Conservation (phyloP, 2,329 filamentous ascomycete genomes). For the Colletotrichum noveboracense region DNA sequence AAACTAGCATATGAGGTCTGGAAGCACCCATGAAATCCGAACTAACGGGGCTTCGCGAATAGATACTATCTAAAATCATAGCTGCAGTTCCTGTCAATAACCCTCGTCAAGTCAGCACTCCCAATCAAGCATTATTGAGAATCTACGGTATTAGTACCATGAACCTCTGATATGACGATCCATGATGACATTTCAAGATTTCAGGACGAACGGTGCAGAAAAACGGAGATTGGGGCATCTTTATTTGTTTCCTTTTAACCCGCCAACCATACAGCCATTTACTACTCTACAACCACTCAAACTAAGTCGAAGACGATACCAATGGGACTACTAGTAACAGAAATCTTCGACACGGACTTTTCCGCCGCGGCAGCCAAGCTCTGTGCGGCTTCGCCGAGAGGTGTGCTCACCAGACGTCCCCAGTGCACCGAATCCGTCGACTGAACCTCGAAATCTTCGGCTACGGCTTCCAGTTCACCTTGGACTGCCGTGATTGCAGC, state of each 20-base stretch:
- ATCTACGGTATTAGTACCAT: too few relatives aligned
- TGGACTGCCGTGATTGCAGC: neutral
- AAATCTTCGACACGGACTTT: neutral
- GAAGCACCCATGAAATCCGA: accelerated
- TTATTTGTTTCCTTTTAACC: too few relatives aligned
- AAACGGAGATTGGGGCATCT: too few relatives aligned
- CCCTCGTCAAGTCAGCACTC: accelerated
- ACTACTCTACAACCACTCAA: neutral
- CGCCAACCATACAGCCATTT: too few relatives aligned
- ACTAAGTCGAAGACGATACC: neutral
- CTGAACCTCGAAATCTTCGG: neutral
- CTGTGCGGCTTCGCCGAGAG: neutral
- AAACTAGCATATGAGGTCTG: too few relatives aligned
- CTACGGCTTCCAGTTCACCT: neutral
- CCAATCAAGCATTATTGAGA: accelerated
- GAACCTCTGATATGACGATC: too few relatives aligned
- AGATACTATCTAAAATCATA: too few relatives aligned
- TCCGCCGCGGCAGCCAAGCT: neutral
- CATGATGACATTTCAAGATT: too few relatives aligned
- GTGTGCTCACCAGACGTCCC: neutral
- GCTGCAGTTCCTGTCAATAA: too few relatives aligned
- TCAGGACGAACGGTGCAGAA: too few relatives aligned
- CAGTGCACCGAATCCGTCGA: neutral
- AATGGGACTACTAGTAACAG: neutral
- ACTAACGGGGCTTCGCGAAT: too few relatives aligned